Evolutionary conservation across 352 stramenopile species (phyloP).

Genomic region (Phytopythium boreale): DNA sequence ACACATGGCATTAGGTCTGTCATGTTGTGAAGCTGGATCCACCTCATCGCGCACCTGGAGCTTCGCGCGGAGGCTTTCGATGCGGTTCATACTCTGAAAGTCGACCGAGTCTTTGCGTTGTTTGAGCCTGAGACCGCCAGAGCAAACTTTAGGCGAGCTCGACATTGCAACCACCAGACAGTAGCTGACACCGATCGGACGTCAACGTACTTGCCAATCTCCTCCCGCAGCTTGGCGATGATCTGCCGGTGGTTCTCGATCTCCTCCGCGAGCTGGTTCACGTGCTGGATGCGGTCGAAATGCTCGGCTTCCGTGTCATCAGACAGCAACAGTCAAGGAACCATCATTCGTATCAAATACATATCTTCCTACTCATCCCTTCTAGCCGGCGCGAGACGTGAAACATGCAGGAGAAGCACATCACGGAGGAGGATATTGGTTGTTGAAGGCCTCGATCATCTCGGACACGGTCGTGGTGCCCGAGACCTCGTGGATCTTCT

Average conservation of each 20-base stretch:
- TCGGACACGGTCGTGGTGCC: slow-evolving; percentile 75
- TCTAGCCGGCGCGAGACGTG: neutral
- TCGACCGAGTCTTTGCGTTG: slow-evolving; percentile 79
- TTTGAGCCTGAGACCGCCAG: slow-evolving; percentile 46
- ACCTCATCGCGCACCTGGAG: slow-evolving; percentile 25
- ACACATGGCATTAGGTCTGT: neutral
- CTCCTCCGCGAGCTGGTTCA: slow-evolving; percentile 79
- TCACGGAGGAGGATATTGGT: slow-evolving; percentile 49
- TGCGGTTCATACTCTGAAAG: slow-evolving; percentile 73
- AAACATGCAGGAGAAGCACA: slow-evolving; percentile 4
- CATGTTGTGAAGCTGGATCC: neutral
- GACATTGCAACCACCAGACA: no score
- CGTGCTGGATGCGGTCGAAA: slow-evolving; percentile 79
- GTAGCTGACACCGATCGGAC: neutral
- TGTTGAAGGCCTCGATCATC: slow-evolving; percentile 85
- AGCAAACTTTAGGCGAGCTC: neutral
- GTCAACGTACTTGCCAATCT: slow-evolving; percentile 67
- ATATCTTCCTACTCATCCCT: neutral
- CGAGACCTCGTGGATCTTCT: slow-evolving; percentile 81
- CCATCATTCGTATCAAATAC: slow-evolving; percentile 15
- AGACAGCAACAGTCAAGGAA: slow-evolving; percentile 18
- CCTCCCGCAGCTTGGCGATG: slow-evolving; percentile 66
- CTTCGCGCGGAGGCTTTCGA: slow-evolving; percentile 62
- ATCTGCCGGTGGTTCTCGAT: slow-evolving; percentile 74
- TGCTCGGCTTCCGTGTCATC: slow-evolving; percentile 56